These are phyloP conservation scores for Laguncularia racemosa DNA, from an alignment of 345 rosid genomes.

Conservation along the genomic window DNA sequence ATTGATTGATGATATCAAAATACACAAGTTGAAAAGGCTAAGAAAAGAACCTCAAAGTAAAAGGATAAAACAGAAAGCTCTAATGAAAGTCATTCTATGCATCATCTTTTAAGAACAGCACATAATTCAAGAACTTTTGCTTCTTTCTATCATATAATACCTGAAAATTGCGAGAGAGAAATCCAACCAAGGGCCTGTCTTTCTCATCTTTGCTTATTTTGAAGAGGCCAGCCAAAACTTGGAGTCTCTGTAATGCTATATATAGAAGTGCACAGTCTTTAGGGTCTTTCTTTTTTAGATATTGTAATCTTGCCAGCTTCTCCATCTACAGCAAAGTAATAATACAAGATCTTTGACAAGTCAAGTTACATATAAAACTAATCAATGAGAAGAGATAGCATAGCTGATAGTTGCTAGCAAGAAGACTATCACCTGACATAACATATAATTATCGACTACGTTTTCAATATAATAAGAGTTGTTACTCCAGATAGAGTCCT, in stretches of 20 bases:
- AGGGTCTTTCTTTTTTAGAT: conserved; percentile 74
- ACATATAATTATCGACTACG: no score
- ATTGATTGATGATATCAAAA: no score
- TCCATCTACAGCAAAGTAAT: conserved; percentile 55
- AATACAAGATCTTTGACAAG: background rate
- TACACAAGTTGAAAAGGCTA: no score
- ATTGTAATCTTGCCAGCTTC: conserved; percentile 76
- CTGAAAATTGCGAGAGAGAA: conserved; percentile 93
- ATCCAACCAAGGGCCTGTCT: conserved; percentile 85
- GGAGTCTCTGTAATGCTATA: conserved; percentile 74
- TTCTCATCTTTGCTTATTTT: conserved; percentile 84
- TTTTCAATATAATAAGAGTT: no score
- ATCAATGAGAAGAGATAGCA: background rate
- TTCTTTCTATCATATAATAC: conserved; percentile 22
- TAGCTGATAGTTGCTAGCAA: conserved; percentile 1
- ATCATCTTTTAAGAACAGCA: background rate
- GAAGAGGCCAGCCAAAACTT: conserved; percentile 93
- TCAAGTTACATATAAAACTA: background rate
- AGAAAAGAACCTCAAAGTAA: background rate
- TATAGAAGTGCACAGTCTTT: conserved; percentile 87
- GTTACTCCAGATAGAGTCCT: no score
- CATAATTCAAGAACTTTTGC: background rate
- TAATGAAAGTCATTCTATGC: no score
- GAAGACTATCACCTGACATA: background rate
- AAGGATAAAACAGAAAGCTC: background rate